phyloP scores from a whole-genome alignment of 192 early-diverging fungal species.

The Coemansia erecta region DNA sequence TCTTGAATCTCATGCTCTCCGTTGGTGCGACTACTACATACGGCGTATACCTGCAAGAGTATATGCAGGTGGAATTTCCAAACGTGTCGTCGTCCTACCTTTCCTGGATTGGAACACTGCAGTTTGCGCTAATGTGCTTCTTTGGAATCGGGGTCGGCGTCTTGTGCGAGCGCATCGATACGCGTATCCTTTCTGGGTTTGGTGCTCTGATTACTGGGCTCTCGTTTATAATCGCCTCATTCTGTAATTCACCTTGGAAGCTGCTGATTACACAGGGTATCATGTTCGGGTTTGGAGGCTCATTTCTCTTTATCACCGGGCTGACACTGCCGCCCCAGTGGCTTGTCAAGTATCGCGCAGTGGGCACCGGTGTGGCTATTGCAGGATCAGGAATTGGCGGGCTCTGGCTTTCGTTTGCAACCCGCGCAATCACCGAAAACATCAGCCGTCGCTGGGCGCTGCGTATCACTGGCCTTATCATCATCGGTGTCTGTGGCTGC shows the following conservation, averaged over 20 bases:
- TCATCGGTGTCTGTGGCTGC: constrained; percentile 22
- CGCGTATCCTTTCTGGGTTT: constrained; percentile 12
- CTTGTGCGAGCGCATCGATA: constrained; percentile 21
- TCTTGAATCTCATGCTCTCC: constrained; percentile 24
- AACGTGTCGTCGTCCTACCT: constrained; percentile 16
- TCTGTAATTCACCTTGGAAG: constrained; percentile 56
- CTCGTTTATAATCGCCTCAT: constrained; percentile 20
- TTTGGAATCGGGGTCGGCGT: constrained; percentile 29
- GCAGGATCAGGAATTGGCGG: constrained; percentile 73
- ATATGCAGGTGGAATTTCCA: constrained; percentile 25
- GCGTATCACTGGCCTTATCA: constrained; percentile 60
- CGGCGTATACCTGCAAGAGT: constrained; percentile 29
- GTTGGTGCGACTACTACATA: constrained; percentile 20
- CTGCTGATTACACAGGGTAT: constrained; percentile 69
- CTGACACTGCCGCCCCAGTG: constrained; percentile 66
- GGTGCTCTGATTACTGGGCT: constrained; percentile 18
- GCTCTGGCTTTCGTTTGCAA: constrained; percentile 58
- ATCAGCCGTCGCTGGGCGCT: constrained; percentile 63
- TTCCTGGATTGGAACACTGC: constrained; percentile 37
- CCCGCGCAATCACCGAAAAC: constrained; percentile 50
- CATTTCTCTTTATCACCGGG: constrained; percentile 62
- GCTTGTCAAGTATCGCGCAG: constrained; percentile 61
- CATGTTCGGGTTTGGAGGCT: constrained; percentile 66
- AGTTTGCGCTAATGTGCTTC: constrained; percentile 28
- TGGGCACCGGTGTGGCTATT: constrained; percentile 69